Evolutionary conservation across 2,329 filamentous ascomycete species (phyloP), one percentile per base, ranked within the genome.

Genomic region (Colletotrichum tropicicola): DNA sequence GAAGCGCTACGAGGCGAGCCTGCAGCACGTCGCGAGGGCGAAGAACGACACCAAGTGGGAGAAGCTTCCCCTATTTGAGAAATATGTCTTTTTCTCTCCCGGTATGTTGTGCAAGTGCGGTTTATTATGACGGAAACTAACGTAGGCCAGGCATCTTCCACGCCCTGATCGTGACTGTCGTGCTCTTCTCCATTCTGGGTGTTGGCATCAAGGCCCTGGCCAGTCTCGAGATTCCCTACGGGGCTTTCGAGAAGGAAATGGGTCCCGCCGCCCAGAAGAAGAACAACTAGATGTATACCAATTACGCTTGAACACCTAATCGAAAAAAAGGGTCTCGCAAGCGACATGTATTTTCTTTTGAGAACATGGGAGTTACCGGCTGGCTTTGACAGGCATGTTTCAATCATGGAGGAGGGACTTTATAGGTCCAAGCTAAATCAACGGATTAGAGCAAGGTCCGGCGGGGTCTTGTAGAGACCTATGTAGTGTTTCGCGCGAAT

Each of bases 231-330:
- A 93, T 98, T 28, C 92, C 93, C 1, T 98, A 98, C 77, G 93
- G 92, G 68, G 94, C 96, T 2, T 99, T 98, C 75, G 95, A 97
- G 76, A 98, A 97, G 84, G 95, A 98, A 71, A 97, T 93, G 84
- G 93, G 94, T 0, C 92, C 93, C n/a, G 84, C 89, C 37, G 91
- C 91, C 30, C 92, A 97, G 79, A 97, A 94, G 88, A 97, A 93
- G 79, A 97, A 94, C 87, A 97, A 93, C 82, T 85, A 90, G 79
- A 86, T 85, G 71, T 80, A 78, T 67, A 37, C 39, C 41, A 58
- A 30, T 39, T 27, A 19, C 44, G 43, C 21, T 41, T 21, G n/a
- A 6, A 23, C n/a, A 30, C 35, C 15, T 15, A 9, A 19, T 7
- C 9, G 15, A 15, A 25, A 41, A 13, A 6, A 12, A 19, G 52